These are phyloP conservation scores for Avena atlantica DNA, from an alignment of 176 grass and related monocot genomes.

Conservation along the genomic window DNA sequence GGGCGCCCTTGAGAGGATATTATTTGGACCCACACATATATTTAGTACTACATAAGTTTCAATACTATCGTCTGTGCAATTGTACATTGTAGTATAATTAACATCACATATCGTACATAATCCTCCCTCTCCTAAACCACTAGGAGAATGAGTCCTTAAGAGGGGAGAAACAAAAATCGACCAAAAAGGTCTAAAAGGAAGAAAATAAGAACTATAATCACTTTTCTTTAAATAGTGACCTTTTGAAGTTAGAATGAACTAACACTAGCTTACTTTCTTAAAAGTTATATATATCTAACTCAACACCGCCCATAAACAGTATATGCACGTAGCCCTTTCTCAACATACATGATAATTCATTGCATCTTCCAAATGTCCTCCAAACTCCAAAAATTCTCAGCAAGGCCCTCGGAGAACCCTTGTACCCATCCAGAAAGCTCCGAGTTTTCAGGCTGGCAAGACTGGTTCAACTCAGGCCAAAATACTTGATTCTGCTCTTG, in stretches of 20 bases:
- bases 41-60: background rate
- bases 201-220: background rate
- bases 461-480: background rate
- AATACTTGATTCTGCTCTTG: constrained; percentile 15
- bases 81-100: background rate
- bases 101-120: constrained; percentile 13
- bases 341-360: background rate
- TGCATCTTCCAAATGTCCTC: constrained; percentile 59
- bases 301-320: background rate
- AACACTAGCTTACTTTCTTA: background rate
- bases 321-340: background rate
- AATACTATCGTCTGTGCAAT: background rate
- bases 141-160: background rate
- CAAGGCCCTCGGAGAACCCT: constrained; percentile 46
- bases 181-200: background rate
- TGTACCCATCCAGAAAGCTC: constrained; percentile 58
- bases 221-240: background rate
- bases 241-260: constrained; percentile 33
- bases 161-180: background rate
- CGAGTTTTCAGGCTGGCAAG: constrained; percentile 10
- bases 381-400: constrained; percentile 59
- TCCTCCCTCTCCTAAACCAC: background rate
- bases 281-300: background rate
- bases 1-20: background rate
- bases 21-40: constrained; percentile 1